Evolutionary conservation across 352 stramenopile species (phyloP), one percentile per base, ranked within the genome.

Genomic region (Globisporangium lucens): DNA sequence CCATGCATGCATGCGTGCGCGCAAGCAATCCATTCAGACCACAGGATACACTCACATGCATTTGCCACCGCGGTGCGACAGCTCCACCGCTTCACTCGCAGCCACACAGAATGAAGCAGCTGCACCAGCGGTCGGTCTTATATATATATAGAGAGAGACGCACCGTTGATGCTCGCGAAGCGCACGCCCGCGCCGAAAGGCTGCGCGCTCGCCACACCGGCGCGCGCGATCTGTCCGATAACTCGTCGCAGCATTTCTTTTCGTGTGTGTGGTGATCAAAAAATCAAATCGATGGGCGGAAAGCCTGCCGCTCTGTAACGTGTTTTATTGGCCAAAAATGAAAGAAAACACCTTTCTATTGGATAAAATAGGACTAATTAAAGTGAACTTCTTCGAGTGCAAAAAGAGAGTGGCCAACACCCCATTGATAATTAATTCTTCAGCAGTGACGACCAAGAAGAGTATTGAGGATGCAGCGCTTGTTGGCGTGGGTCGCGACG

Each of bases 101-200:
- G 7, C 20, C 30, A 15, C 8, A 1, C 60, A 71, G 29, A 33
- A 38, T 55, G 36, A 3, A 35, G 15, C 24, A 63, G 5, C 2
- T 35, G 29, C 53, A 24, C 47, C 22, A 65, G 0, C 15, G 20
- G 20, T 1, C 30, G 0, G 4, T 33, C 2, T 33, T 33, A 33
- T 33, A 33, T 4, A 33, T 33, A 33, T 33, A 33, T 22, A 13
- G 49, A 13, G 2, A 61, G 36, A 52, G 30, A 41, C 35, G 6
- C 38, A 92, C 86, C 86, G 70, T 94, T 94, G 63, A 94, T 89
- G 13, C 74, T 78, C 53, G 74, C 72, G 63, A 88, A 91, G 66
- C 83, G 85, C 57, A 72, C 72, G 27, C 80, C 75, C 29, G 72
- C 75, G 51, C 72, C 72, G 30, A 71, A 67, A 1, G 63, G n/a